These are phyloP conservation scores for Mycena metata DNA, from an alignment of 768 basidiomycete species.

Conservation along the genomic window DNA sequence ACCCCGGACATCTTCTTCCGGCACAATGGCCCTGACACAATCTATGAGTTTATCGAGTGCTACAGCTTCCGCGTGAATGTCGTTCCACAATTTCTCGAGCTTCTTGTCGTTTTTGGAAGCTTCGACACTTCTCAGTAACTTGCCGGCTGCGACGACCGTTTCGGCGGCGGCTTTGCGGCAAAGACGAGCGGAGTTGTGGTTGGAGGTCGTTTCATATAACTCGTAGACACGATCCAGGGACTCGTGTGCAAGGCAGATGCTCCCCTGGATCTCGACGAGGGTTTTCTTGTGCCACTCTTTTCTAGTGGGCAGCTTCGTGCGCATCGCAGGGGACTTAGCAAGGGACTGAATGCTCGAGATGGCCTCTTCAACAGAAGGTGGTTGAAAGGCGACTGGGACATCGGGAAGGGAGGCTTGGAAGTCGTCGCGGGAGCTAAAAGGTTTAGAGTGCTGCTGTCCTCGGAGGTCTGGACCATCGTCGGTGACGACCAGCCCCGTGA, in stretches of 20 bases:
- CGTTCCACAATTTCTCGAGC: slow-evolving; percentile 24
- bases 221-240: slow-evolving; percentile 19
- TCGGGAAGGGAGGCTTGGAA: slow-evolving; percentile 24
- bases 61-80: slow-evolving; percentile 25
- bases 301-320: slow-evolving; percentile 21
- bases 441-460: slow-evolving; percentile 32
- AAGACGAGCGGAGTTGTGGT: slow-evolving; percentile 25
- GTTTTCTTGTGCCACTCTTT: slow-evolving; percentile 26
- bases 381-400: background rate
- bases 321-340: background rate
- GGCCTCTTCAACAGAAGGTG: slow-evolving; percentile 23
- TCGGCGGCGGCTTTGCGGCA: slow-evolving; percentile 29
- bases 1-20: slow-evolving; percentile 12
- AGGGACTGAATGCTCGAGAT: slow-evolving; percentile 19
- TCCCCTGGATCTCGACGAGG: slow-evolving; percentile 23
- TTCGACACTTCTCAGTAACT: slow-evolving; percentile 25
- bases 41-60: slow-evolving; percentile 30
- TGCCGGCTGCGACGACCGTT: slow-evolving; percentile 27
- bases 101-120: slow-evolving; percentile 25
- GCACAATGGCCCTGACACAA: slow-evolving; percentile 26
- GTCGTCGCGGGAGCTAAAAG: slow-evolving; percentile 30
- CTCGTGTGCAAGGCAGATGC: slow-evolving; percentile 18
- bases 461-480: slow-evolving; percentile 27
- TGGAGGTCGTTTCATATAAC: slow-evolving; percentile 19
- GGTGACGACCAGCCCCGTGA: slow-evolving; percentile 17